Conservation (phyloP, 2,329 filamentous ascomycete genomes). For the Ceratocystis colombiana region DNA sequence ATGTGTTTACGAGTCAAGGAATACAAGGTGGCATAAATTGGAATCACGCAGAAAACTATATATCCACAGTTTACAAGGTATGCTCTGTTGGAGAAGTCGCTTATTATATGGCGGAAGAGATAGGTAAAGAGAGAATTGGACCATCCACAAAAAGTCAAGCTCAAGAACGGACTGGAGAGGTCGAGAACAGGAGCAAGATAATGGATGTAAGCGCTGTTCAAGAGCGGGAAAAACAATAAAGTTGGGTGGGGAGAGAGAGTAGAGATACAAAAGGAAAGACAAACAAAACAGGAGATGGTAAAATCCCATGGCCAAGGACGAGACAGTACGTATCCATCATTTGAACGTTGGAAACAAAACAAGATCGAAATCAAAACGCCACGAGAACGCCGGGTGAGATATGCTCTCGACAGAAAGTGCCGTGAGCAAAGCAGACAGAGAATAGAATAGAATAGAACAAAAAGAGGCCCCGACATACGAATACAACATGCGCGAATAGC, state of each 20-base stretch:
- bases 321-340: neutral
- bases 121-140: neutral
- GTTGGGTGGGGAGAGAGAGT: neutral
- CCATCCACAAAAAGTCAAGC: neutral
- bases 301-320: no score
- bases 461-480: no score
- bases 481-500: no score
- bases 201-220: constrained; percentile 8
- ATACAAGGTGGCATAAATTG: no score
- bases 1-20: no score
- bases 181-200: neutral
- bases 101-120: neutral
- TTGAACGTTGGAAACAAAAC: neutral
- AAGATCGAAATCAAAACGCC: neutral
- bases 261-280: neutral
- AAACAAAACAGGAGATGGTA: neutral
- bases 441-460: neutral
- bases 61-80: no score
- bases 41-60: no score
- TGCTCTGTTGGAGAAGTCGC: neutral
- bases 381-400: constrained; percentile 9
- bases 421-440: neutral
- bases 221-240: neutral
- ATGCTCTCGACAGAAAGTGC: neutral
- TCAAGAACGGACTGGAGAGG: neutral